These are phyloP conservation scores for Mariannaea elegans DNA, from an alignment of 2,329 filamentous ascomycete species.

Conservation along the genomic window DNA sequence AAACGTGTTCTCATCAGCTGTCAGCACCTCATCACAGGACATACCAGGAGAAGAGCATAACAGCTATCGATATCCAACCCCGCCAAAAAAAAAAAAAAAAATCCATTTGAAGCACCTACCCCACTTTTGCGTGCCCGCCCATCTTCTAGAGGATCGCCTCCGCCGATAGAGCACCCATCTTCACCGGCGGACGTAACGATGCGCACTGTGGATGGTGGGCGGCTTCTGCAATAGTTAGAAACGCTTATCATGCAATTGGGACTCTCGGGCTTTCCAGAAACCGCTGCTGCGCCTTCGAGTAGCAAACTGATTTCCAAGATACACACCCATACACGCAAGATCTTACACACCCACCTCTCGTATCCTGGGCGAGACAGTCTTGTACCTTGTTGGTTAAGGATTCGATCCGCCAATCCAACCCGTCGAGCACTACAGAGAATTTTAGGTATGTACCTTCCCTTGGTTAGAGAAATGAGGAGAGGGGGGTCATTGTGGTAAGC, in stretches of 20 bases:
- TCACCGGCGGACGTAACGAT: slow-evolving; percentile 1
- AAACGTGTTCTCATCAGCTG: neutral
- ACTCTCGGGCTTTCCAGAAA: slow-evolving; percentile 11
- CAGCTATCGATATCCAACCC: slow-evolving; percentile 10
- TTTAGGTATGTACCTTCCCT: slow-evolving; percentile 7
- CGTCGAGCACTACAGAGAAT: neutral
- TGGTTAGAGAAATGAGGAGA: slow-evolving; percentile 9
- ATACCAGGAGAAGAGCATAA: neutral
- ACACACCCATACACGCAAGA: neutral
- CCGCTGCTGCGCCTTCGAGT: neutral
- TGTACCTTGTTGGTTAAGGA: neutral
- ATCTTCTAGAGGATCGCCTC: slow-evolving; percentile 18
- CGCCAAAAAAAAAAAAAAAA: neutral
- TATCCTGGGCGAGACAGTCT: neutral
- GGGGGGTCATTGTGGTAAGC: slow-evolving; percentile 10
- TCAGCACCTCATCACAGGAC: neutral
- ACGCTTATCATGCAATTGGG: slow-evolving; percentile 12
- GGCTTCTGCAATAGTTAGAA: neutral
- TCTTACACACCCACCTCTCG: neutral
- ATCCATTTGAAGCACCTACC: neutral
- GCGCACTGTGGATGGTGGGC: slow-evolving; percentile 21
- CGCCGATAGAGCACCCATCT: slow-evolving; percentile 10
- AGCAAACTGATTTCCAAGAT: neutral
- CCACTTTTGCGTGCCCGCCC: slow-evolving; percentile 18
- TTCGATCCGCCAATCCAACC: slow-evolving; percentile 9